Conservation (phyloP, 768 basidiomycete species). For the Pholiota conissans region DNA sequence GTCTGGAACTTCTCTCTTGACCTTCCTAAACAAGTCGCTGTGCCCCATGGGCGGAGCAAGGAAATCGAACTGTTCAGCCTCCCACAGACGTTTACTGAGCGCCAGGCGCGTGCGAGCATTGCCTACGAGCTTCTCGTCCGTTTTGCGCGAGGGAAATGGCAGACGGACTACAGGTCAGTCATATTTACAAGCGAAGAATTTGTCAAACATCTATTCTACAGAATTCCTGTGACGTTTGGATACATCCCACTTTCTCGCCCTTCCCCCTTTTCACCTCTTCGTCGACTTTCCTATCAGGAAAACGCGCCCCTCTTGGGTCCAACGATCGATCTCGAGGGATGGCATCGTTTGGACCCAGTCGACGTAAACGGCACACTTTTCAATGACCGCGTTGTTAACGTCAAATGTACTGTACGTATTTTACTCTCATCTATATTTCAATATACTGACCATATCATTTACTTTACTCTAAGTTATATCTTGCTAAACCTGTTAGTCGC, state of each 20-base stretch:
- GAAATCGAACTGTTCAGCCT: background rate
- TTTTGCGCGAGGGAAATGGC: constrained; percentile 10
- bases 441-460: background rate
- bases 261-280: constrained; percentile 29
- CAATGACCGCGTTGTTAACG: constrained; percentile 26
- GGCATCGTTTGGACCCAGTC: constrained; percentile 31
- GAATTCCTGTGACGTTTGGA: constrained; percentile 30
- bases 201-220: constrained; percentile 7
- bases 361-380: constrained; percentile 31
- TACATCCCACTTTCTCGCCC: constrained; percentile 35
- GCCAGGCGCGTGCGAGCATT: background rate
- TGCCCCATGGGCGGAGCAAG: background rate
- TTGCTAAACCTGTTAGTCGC: constrained; percentile 39
- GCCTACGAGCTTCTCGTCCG: background rate
- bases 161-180: constrained; percentile 13
- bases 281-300: constrained; percentile 37
- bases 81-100: constrained; percentile 5
- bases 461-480: constrained; percentile 28
- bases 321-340: constrained; percentile 39
- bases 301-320: constrained; percentile 35
- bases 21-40: background rate
- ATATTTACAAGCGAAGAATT: background rate
- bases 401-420: constrained; percentile 34
- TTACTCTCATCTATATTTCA: background rate
- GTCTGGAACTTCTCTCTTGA: constrained; percentile 1